A percentile compares a stretch with the other conserved stretches of the same genome.
These are phyloP conservation scores for Botrytis pseudocinerea DNA, from an alignment of 2,329 filamentous ascomycete genomes.

Conservation along the genomic window DNA sequence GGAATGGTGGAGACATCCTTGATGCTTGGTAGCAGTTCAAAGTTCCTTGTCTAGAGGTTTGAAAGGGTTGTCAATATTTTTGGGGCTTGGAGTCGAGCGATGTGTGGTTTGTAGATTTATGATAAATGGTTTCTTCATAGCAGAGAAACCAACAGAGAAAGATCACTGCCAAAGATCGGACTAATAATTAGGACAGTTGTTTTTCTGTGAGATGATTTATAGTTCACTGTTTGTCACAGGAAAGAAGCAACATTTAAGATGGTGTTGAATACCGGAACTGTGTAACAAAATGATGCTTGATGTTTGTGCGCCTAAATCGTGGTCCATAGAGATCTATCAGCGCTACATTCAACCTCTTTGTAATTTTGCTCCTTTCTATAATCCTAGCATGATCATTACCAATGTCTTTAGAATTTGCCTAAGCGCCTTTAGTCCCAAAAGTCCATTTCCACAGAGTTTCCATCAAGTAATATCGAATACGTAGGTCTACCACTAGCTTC, in stretches of 20 bases:
- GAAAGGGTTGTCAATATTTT: not conserved
- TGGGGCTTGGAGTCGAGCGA: not conserved
- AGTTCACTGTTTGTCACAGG: fast-evolving
- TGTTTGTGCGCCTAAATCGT: too few species aligned
- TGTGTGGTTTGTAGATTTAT: not conserved
- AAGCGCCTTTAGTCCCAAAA: not conserved
- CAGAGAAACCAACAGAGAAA: fast-evolving
- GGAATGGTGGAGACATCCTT: not conserved
- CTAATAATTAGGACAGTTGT: not conserved
- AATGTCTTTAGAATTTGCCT: not conserved
- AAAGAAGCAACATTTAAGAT: fast-evolving
- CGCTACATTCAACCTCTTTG: not conserved
- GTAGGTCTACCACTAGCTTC: not conserved
- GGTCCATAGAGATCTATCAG: not conserved
- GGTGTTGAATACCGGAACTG: too few species aligned
- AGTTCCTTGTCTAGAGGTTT: not conserved
- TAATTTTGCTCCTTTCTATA: not conserved
- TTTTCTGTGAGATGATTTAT: not conserved
- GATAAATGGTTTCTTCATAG: not conserved
- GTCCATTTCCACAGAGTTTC: fast-evolving
- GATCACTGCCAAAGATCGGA: not conserved
- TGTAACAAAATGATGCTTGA: too few species aligned
- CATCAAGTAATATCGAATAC: not conserved
- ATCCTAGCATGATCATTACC: not conserved
- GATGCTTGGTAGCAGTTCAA: not conserved